Conservation (phyloP, 164 flowering plant genomes). For the Umbellularia californica region DNA sequence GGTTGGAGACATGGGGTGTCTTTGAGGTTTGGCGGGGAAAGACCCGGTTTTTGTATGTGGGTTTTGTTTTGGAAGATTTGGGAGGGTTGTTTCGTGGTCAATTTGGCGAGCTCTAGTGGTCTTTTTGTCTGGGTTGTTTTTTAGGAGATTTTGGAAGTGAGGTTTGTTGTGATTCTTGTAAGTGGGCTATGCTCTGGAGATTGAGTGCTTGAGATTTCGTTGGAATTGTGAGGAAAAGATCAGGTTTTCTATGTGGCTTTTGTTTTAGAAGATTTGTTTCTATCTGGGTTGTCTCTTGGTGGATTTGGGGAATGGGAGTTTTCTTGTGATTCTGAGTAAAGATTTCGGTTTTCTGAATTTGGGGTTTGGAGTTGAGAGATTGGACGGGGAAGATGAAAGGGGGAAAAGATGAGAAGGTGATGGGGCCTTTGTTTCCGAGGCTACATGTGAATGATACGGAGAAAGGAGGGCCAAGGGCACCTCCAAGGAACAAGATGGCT, state of each 20-base stretch:
- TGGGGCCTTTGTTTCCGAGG: slow-evolving; percentile 74
- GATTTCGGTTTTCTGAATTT: not conserved
- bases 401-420: slow-evolving; percentile 44
- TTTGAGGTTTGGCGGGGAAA: not conserved
- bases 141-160: not conserved
- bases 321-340: not conserved
- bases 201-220: not conserved
- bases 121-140: not conserved
- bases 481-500: slow-evolving; percentile 91
- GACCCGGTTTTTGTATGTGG: not conserved
- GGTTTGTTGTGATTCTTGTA: not conserved
- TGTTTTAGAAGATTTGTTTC: not conserved
- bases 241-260: not conserved
- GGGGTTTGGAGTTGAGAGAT: not conserved
- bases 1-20: not conserved
- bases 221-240: not conserved
- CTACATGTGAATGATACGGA: slow-evolving; percentile 79
- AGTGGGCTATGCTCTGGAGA: not conserved
- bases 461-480: slow-evolving; percentile 78
- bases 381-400: slow-evolving; percentile 33
- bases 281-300: slow-evolving; percentile 5
- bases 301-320: not conserved
- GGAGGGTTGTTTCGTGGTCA: not conserved
- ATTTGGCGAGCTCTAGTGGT: not conserved
- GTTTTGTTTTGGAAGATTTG: not conserved